Percentiles rank a stretch among this genome's conserved stretches.
Evolutionary conservation across 257 asterid genomes (phyloP).

Genomic region (Scutellaria baicalensis): DNA sequence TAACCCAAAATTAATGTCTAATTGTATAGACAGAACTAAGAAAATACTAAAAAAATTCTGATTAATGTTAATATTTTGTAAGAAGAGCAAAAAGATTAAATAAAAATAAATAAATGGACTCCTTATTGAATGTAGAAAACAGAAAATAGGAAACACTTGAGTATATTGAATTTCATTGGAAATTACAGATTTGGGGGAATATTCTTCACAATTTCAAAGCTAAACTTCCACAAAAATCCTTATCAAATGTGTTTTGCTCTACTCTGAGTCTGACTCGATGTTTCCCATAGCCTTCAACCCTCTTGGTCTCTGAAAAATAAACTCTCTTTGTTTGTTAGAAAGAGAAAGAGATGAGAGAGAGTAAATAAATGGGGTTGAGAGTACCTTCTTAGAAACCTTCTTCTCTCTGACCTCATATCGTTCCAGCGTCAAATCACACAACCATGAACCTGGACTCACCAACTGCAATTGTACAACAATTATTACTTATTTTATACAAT

Average conservation of each 20-base stretch:
- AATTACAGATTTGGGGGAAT: conserved; percentile 2
- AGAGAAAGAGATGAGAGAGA: not conserved
- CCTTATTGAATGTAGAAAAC: not conserved
- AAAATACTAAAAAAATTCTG: no score
- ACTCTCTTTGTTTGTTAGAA: not conserved
- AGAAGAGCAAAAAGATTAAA: not conserved
- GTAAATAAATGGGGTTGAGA: not conserved
- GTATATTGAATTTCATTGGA: not conserved
- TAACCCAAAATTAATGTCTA: no score
- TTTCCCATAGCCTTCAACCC: conserved; percentile 66
- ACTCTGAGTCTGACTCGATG: conserved; percentile 54
- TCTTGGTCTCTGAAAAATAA: conserved; percentile 45
- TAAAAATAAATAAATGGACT: not conserved
- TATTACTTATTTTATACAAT: no score
- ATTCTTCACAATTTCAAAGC: not conserved
- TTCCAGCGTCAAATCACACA: conserved; percentile 54
- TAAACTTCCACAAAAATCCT: not conserved
- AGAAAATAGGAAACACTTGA: not conserved
- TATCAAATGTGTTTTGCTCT: not conserved
- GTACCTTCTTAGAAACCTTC: conserved; percentile 56
- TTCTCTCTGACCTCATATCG: conserved; percentile 62
- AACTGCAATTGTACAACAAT: conserved; percentile 24
- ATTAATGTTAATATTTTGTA: not conserved
- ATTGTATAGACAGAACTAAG: no score
- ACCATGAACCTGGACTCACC: conserved; percentile 61